Conservation (phyloP, 2,329 filamentous ascomycete genomes). For the Pseudogymnoascus destructans region DNA sequence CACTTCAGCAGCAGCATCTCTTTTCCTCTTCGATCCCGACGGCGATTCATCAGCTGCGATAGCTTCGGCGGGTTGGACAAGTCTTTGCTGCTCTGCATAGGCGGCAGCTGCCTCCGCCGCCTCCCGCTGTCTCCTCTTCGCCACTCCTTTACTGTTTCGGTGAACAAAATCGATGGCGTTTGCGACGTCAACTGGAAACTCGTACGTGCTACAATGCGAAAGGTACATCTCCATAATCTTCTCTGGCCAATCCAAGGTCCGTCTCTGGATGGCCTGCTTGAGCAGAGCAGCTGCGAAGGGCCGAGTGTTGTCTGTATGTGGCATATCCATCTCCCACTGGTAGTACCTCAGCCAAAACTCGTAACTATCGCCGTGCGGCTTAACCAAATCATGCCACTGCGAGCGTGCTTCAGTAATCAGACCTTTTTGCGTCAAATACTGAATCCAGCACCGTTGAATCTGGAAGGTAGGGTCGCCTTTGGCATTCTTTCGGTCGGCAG, state of each 20-base stretch:
- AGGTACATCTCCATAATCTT: conserved; percentile 61
- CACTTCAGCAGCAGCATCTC: conserved; percentile 41
- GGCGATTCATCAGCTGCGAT: conserved; percentile 27
- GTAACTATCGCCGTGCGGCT: conserved; percentile 62
- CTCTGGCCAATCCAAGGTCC: conserved; percentile 63
- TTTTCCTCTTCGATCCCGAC: conserved; percentile 56
- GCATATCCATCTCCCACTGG: conserved; percentile 62
- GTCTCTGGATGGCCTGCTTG: conserved; percentile 50
- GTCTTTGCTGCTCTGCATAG: conserved; percentile 30
- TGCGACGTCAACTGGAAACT: conserved; percentile 62
- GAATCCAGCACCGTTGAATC: conserved; percentile 82
- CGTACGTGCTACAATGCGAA: conserved; percentile 80
- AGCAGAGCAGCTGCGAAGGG: conserved; percentile 64
- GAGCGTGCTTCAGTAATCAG: conserved; percentile 63
- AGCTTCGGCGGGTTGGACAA: conserved; percentile 24
- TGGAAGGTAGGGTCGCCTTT: conserved; percentile 81
- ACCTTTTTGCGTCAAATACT: conserved; percentile 75
- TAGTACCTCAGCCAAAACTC: conserved; percentile 94
- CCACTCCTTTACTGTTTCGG: conserved; percentile 50
- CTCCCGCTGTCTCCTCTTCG: conserved; percentile 52
- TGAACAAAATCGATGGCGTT: conserved; percentile 61
- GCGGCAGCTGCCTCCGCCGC: conserved; percentile 44
- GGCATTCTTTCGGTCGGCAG: conserved; percentile 45
- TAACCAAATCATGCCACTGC: conserved; percentile 59
- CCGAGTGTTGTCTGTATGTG: conserved; percentile 29